Evolutionary conservation across 768 basidiomycete species (phyloP).

Genomic region (Psilocybe cubensis): DNA sequence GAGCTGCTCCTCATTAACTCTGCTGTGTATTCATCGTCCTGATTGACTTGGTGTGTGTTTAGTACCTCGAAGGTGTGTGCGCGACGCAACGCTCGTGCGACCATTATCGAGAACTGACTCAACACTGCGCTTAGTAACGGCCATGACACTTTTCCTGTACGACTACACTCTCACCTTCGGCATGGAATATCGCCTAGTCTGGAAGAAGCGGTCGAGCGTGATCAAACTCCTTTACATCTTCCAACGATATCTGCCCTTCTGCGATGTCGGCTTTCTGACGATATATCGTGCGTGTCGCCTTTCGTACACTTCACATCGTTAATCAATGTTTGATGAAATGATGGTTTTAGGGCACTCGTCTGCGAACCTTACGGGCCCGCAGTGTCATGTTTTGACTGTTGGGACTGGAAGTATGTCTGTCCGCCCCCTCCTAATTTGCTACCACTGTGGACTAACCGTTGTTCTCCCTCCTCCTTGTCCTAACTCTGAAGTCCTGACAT

Average conservation of each 20-base stretch:
- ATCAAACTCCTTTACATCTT: background rate
- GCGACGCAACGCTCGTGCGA: background rate
- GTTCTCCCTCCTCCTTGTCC: background rate
- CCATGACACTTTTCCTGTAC: constrained; percentile 1
- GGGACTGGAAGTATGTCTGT: background rate
- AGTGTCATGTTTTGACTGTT: background rate
- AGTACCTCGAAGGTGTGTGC: constrained; percentile 2
- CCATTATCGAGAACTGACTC: background rate
- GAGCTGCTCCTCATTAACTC: background rate
- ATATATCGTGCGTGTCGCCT: background rate
- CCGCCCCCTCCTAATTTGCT: no score
- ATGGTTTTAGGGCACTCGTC: constrained; percentile 9
- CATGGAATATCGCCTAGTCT: constrained; percentile 5
- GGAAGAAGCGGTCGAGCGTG: background rate
- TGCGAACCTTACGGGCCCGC: background rate
- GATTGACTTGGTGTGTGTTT: no score
- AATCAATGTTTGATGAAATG: no score
- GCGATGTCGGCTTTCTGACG: background rate
- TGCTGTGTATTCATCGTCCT: background rate
- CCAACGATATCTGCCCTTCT: constrained; percentile 3
- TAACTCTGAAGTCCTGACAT: background rate
- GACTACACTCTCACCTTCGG: constrained; percentile 3
- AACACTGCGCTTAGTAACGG: background rate
- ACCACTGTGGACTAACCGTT: background rate
- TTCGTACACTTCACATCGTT: no score